phyloP scores from a whole-genome alignment of 2,329 filamentous ascomycete genomes.

The Trichothecium roseum region DNA sequence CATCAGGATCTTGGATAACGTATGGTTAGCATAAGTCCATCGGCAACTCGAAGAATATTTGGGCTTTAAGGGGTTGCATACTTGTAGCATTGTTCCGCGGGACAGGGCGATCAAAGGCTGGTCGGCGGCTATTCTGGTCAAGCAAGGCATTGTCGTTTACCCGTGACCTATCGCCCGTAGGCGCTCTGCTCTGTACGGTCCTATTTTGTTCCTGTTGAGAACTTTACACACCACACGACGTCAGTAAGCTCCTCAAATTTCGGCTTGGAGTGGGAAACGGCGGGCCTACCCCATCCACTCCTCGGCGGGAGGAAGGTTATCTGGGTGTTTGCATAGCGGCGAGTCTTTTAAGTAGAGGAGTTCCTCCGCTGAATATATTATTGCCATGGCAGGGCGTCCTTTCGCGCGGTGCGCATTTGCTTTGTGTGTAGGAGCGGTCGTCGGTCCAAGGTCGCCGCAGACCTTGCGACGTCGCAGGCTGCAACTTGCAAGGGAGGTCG shows the following conservation, averaged over 20 bases:
- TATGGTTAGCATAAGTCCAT: background rate
- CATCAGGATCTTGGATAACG: constrained; percentile 50
- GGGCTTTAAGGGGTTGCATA: constrained; percentile 23
- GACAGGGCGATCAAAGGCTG: constrained; percentile 40
- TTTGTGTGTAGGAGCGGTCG: constrained; percentile 1
- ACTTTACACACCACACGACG: constrained; percentile 3
- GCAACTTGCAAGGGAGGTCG: constrained; percentile 1
- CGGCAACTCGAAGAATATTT: background rate
- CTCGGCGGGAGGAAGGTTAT: constrained; percentile 69
- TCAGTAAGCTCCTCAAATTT: background rate
- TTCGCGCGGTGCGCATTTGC: constrained; percentile 27
- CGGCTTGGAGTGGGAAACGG: constrained; percentile 2
- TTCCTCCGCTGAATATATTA: constrained; percentile 66
- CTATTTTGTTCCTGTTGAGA: constrained; percentile 28
- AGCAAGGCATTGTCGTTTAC: constrained; percentile 32
- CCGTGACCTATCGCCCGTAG: constrained; percentile 19
- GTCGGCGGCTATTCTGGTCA: constrained; percentile 40
- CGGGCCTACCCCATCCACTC: constrained; percentile 87
- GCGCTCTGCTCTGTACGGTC: constrained; percentile 33
- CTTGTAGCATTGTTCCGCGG: constrained; percentile 47
- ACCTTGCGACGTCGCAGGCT: constrained; percentile 1
- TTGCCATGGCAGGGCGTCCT: constrained; percentile 32
- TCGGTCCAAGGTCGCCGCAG: constrained; percentile 9
- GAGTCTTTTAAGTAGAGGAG: constrained; percentile 69
- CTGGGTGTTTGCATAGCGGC: constrained; percentile 72